phyloP scores from a whole-genome alignment of 208 protist species.

The Trypanosomatidae sp. region DNA sequence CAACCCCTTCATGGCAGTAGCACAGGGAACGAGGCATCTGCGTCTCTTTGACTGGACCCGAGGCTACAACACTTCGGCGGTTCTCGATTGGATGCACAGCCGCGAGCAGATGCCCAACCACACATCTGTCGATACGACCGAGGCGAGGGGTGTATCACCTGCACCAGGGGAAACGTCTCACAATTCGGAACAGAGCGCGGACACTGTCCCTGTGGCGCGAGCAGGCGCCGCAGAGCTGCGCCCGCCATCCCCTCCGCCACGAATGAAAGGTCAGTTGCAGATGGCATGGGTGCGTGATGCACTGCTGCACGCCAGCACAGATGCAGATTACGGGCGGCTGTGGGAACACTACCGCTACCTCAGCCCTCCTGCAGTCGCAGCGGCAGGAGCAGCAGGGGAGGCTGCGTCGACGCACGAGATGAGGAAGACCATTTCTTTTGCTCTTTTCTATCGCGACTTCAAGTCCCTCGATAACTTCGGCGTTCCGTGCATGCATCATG shows the following conservation, averaged over 20 bases:
- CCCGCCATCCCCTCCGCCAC: conserved; percentile 16
- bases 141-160: conserved; percentile 13
- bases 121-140: not conserved
- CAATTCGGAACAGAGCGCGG: not conserved
- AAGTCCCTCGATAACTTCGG: conserved; percentile 57
- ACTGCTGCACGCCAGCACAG: conserved; percentile 35
- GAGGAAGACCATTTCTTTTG: conserved; percentile 26
- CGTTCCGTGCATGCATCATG: conserved; percentile 42
- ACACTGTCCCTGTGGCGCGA: not conserved
- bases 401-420: not conserved
- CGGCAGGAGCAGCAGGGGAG: not conserved
- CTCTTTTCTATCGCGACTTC: conserved; percentile 53
- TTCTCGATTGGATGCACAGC: conserved; percentile 13
- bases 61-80: conserved; percentile 13
- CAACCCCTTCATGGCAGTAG: conserved; percentile 10
- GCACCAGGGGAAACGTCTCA: conserved; percentile 25
- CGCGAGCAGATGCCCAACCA: not conserved
- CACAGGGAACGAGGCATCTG: not conserved
- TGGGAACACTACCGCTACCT: conserved; percentile 55
- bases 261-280: conserved; percentile 41
- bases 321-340: conserved; percentile 39
- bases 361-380: not conserved
- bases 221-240: not conserved
- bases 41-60: conserved; percentile 32
- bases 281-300: conserved; percentile 35